Base-by-base conservation (phyloP, 306 rosid genomes). In the Castanea mollissima region DNA sequence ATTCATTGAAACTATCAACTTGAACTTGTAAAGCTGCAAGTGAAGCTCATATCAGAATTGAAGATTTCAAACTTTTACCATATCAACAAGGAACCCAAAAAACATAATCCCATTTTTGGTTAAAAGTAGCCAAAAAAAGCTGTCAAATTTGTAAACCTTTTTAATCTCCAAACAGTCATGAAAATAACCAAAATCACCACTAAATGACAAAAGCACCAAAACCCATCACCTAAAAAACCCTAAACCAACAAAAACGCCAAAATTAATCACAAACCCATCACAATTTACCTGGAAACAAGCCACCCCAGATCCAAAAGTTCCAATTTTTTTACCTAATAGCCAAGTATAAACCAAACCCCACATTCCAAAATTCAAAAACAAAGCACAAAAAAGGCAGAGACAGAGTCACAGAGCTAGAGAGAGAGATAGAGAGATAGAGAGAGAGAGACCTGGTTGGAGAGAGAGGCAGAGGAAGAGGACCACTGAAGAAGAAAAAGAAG, bases 271-370 rank as follows among this genome's bases (percentile, higher is more conserved):
- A 81, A 55, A 38, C 84, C 84, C 83, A 68, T 65, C 1, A 56
- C 49, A 85, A 59, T 74, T 73, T 41, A 76, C 76, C 21, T 6
- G 19, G 55, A 79, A 81, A 14, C 19, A 71, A 76, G 74, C 31
- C 75, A 64, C 6, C 87, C 83, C 91, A 84, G 93, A 90, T 88
- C 93, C 86, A 78, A 77, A 72, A 13, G 20, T 68, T 51, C 25
- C 63, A 41, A 46, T 35, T 21, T 52, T 0, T 29, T 52, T 0
- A 34, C 19, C 32, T 38, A 32, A 64, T 67, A 64, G 64, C 73
- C 34, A 60, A 62, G 46, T 13, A 44, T 20, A 70, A 57, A 74
- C 76, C 55, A 80, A 73, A 49, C 83, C 27, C 64, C 74, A 57
- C 76, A 76, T 68, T 71, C 59, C 38, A 59, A 74, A 68, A 65